A percentile compares a stretch with the other conserved stretches of the same genome.
These are phyloP conservation scores for Penicillium sumatraense DNA, from an alignment of 2,329 filamentous ascomycete species.

Conservation along the genomic window DNA sequence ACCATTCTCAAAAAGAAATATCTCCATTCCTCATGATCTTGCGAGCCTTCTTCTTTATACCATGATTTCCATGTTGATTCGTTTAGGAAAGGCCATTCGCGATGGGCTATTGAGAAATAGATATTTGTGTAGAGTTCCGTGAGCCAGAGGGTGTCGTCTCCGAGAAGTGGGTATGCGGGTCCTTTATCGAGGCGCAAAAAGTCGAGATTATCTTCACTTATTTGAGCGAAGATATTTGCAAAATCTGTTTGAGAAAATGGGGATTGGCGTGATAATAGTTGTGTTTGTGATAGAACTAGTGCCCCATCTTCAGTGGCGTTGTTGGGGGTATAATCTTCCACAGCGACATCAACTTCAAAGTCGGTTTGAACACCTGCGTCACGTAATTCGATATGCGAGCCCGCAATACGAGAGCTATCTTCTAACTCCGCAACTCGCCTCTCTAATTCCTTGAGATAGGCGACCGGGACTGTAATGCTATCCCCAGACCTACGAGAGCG, in stretches of 20 bases:
- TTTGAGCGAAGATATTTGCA: constrained; percentile 11
- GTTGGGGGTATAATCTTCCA: neutral
- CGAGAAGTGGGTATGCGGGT: constrained; percentile 10
- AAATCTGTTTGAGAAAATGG: constrained; percentile 5
- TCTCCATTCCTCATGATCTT: constrained; percentile 27
- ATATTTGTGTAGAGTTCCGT: constrained; percentile 31
- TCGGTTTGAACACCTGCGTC: constrained; percentile 32
- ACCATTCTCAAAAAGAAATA: constrained; percentile 33
- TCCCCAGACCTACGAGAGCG: constrained; percentile 30
- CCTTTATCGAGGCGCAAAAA: constrained; percentile 19
- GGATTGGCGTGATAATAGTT: neutral
- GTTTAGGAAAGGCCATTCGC: constrained; percentile 34
- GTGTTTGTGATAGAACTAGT: neutral
- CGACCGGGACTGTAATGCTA: constrained; percentile 29
- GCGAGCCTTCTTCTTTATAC: constrained; percentile 19
- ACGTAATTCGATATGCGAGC: constrained; percentile 7
- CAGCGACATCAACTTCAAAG: neutral
- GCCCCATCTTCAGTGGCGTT: neutral
- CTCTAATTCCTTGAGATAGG: constrained; percentile 31
- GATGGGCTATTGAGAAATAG: constrained; percentile 32
- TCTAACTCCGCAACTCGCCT: constrained; percentile 28
- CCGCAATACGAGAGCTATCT: neutral
- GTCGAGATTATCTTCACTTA: constrained; percentile 17
- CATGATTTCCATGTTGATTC: constrained; percentile 28
- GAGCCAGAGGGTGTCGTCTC: constrained; percentile 22